phyloP scores from a whole-genome alignment of 768 basidiomycete genomes.

The Kondoa subrosea region DNA sequence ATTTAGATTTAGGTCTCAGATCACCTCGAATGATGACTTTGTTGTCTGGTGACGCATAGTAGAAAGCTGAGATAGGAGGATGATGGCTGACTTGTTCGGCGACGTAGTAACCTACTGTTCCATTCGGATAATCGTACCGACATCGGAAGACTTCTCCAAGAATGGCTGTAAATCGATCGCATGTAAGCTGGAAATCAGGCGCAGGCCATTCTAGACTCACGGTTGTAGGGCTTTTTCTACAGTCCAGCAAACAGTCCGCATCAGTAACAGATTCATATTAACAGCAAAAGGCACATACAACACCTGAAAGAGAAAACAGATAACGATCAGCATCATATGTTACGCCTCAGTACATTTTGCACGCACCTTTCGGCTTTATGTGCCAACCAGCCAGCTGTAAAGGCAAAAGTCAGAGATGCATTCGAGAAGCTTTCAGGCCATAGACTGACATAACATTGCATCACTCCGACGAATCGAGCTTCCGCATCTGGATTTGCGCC shows the following conservation, averaged over 20 bases:
- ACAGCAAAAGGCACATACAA: too few species aligned
- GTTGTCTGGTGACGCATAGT: conserved; percentile 62
- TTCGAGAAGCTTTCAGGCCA: background rate
- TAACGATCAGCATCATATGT: too few species aligned
- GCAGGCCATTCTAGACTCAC: background rate
- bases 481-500: conserved; percentile 64
- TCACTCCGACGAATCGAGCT: conserved; percentile 75
- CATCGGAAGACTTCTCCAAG: conserved; percentile 97
- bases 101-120: conserved; percentile 86
- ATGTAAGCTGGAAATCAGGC: conserved; percentile 17
- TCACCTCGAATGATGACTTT: conserved; percentile 75
- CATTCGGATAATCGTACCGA: conserved; percentile 76
- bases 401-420: background rate
- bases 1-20: conserved; percentile 83
- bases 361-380: conserved; percentile 78
- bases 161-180: conserved; percentile 66
- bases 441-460: conserved; percentile 53
- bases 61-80: conserved; percentile 52
- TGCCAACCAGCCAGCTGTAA: conserved; percentile 85
- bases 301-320: too few species aligned
- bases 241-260: too few species aligned
- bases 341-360: conserved; percentile 35
- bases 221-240: too few species aligned
- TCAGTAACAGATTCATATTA: too few species aligned
- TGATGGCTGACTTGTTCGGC: conserved; percentile 97